Base-by-base conservation (phyloP, 768 basidiomycete genomes). In the Boletus rubescentipes region DNA sequence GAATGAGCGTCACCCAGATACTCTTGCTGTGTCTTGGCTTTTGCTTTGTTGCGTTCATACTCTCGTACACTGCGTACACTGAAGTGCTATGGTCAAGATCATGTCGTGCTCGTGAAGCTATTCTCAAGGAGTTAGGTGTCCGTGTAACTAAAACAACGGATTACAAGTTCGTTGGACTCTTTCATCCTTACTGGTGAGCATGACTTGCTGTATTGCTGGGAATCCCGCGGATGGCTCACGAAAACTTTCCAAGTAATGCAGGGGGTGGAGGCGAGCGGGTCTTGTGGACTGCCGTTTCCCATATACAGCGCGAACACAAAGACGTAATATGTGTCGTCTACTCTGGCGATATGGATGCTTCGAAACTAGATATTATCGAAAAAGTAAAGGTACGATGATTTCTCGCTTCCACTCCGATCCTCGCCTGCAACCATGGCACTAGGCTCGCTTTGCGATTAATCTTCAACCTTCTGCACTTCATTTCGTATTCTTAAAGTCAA, bases 241-340 rank as follows among this genome's bases (percentile, higher is more conserved):
- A 64, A 67, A 70, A 68, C 58, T 46, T 47, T 44, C 36, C 42
- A 68, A 87, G 96, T 66, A 97, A 98, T 78, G 94, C 95, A 35
- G 95, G 96, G 0, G 96, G 96, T 11, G 97, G 96, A 26, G 96
- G 97, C 1, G 96, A 98, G 71, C 84, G 94, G 1, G 97, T 99
- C 2, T 73, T 99, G 0, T 98, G 95, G 94, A 87, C 90, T 0
- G 95, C 93, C 1, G 80, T 98, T 31, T 79, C 86, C 0, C 79
- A 84, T 55, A 74, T 91, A 48, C 94, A 97, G 63, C 78, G 81
- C 20, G 76, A 79, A 16, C 79, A 89, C 53, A 79, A 79, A 4
- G 74, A 88, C 52, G 68, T 87, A 9, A 66, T 96, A 34, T 86
- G 77, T 50, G 80, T 94, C 23, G 84, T 99, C 30, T 99, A 98